Evolutionary conservation across 1,139 yeast species (phyloP).

Genomic region (Pichia sp.): DNA sequence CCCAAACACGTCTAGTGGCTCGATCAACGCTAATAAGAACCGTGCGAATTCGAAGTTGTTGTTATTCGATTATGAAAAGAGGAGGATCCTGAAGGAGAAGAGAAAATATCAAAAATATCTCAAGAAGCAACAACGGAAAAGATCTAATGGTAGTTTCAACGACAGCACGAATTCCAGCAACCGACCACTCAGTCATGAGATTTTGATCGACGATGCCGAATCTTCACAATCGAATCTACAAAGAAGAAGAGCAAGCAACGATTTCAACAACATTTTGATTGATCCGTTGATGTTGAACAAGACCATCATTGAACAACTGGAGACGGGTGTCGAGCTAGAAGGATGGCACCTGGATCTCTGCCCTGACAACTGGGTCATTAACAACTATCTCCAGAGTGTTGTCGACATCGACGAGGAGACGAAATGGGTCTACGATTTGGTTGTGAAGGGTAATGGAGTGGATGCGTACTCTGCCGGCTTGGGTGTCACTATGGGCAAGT

Average conservation of each 20-base stretch:
- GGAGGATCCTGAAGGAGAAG: constrained; percentile 12
- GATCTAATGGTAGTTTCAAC: not conserved
- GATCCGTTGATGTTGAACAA: constrained; percentile 14
- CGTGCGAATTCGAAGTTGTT: constrained; percentile 1
- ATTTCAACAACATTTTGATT: constrained; percentile 15
- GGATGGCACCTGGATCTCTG: constrained; percentile 63
- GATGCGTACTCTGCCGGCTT: constrained; percentile 19
- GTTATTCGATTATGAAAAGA: constrained; percentile 15
- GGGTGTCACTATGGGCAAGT: constrained; percentile 16
- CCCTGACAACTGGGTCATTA: constrained; percentile 57
- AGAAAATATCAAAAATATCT: constrained; percentile 9
- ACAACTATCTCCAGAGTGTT: constrained; percentile 48
- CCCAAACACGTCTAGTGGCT: not conserved
- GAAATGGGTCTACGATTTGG: constrained; percentile 73
- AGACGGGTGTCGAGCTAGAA: constrained; percentile 27
- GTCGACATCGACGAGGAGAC: constrained; percentile 64
- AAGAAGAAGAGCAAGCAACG: constrained; percentile 16
- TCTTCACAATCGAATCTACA: constrained; percentile 6
- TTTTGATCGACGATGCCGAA: constrained; percentile 7
- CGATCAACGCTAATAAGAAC: not conserved
- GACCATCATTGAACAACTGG: constrained; percentile 10
- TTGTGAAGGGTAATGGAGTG: constrained; percentile 20
- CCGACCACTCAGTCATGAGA: not conserved
- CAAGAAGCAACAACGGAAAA: constrained; percentile 6
- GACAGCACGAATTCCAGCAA: not conserved